Conservation (phyloP, 176 grass and related monocot species). For the Oryza meyeriana region DNA sequence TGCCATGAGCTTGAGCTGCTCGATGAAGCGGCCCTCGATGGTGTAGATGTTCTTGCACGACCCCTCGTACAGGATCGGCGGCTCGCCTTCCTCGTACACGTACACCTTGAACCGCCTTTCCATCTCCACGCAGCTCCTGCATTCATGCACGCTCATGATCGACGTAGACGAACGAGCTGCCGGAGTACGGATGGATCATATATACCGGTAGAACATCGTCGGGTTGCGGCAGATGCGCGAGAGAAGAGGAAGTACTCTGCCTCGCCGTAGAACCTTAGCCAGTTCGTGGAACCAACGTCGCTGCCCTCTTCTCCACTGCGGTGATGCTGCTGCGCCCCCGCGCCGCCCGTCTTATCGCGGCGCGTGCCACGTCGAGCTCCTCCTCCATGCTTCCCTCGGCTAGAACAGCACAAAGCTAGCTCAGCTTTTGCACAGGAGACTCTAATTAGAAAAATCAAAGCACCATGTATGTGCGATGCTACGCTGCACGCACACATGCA, state of each 20-base stretch:
- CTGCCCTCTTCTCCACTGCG: neutral
- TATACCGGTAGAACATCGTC: too few relatives aligned
- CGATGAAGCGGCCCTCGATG: constrained; percentile 75
- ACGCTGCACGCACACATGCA: too few relatives aligned
- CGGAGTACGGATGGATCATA: neutral
- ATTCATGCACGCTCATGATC: too few relatives aligned
- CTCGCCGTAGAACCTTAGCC: neutral
- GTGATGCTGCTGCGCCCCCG: neutral
- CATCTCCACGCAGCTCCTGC: constrained; percentile 81
- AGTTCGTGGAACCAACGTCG: neutral
- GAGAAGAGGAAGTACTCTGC: too few relatives aligned
- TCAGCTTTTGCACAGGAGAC: too few relatives aligned
- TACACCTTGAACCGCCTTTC: constrained; percentile 68
- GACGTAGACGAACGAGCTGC: neutral
- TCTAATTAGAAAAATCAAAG: too few relatives aligned
- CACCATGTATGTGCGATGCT: neutral
- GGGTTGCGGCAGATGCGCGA: too few relatives aligned
- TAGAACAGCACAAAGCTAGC: too few relatives aligned
- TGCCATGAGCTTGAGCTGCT: constrained; percentile 53
- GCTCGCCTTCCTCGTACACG: constrained; percentile 87
- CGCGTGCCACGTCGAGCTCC: constrained; percentile 38
- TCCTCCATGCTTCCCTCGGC: constrained; percentile 19
- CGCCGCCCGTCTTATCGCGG: constrained; percentile 20
- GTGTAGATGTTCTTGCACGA: constrained; percentile 83
- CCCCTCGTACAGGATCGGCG: constrained; percentile 54